Evolutionary conservation across 2,329 filamentous ascomycete genomes (phyloP), one percentile per base, ranked within the genome.

Genomic region (Curvularia hawaiiensis): DNA sequence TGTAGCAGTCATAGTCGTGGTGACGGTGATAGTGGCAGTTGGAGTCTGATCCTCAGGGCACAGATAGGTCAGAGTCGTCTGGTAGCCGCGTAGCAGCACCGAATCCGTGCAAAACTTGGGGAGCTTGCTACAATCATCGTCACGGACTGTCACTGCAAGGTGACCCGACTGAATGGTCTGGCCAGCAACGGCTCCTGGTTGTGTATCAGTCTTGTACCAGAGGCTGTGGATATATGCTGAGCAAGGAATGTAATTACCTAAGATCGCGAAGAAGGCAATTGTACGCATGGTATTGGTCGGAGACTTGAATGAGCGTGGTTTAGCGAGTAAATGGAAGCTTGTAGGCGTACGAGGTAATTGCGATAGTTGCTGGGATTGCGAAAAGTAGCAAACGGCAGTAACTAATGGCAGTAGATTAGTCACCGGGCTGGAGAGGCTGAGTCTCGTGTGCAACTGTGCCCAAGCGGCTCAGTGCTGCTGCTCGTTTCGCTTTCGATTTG

Each of bases 51-150:
- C 52, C 52, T 60, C 54, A 8, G 66, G 60, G 39, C 68, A 71
- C 7, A 70, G 49, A 33, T 69, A 71, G 31, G 67, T 69, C 22
- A 70, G 38, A n/a, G 47, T 62, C 4, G 59, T 70, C n/a, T 60
- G 51, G 18, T 44, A 20, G 16, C 66, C 66, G 10, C 53, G 39
- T 26, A 70, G 46, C 53, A 63, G 53, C 14, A 50, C 66, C 6
- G 56, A 14, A n/a, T 56, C 64, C 8, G 67, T 69, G 52, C 68
- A 71, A 16, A 71, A 59, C 48, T 55, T 59, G 14, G 66, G 63
- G 18, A 63, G 56, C 60, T 54, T 47, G 4, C 52, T 24, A 24
- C 66, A 69, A 52, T 28, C 40, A 30, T 30, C 43, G 18, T 58
- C 53, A 39, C 59, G 58, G 50, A 57, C 43, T 40, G 38, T 47